A percentile compares a stretch with the other conserved stretches of the same genome.
These are phyloP conservation scores for Amanita rubescens DNA, from an alignment of 768 basidiomycete species.

Conservation along the genomic window DNA sequence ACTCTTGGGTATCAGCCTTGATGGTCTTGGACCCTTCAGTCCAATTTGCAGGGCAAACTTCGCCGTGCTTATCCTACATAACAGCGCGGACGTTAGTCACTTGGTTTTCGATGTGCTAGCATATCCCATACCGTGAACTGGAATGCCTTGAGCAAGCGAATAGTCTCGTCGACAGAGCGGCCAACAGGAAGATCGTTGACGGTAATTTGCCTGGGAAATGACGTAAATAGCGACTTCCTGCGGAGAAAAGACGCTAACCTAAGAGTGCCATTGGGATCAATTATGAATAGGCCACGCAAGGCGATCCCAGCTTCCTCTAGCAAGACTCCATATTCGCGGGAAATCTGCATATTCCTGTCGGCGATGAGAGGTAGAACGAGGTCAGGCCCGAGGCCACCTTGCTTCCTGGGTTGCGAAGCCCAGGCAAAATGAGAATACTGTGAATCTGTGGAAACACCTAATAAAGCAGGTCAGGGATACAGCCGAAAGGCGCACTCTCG, in stretches of 20 bases:
- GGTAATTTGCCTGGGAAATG: constrained; percentile 63
- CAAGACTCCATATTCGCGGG: constrained; percentile 82
- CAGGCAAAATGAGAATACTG: constrained; percentile 85
- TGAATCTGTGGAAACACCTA: constrained; percentile 84
- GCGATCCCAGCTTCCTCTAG: constrained; percentile 85
- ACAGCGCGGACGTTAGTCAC: not conserved
- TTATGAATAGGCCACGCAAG: constrained; percentile 80
- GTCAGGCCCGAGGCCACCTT: constrained; percentile 87
- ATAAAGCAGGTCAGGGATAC: not conserved
- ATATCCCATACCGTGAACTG: constrained; percentile 63
- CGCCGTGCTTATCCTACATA: constrained; percentile 73
- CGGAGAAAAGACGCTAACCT: constrained; percentile 33
- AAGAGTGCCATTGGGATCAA: constrained; percentile 76
- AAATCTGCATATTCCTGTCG: constrained; percentile 71
- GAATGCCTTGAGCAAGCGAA: constrained; percentile 90
- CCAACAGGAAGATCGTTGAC: constrained; percentile 92
- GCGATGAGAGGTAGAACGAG: constrained; percentile 79
- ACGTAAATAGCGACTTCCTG: not conserved
- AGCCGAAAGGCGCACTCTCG: not conserved
- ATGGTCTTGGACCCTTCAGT: constrained; percentile 74
- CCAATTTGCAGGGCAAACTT: constrained; percentile 94
- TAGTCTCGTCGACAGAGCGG: constrained; percentile 90
- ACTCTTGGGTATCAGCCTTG: constrained; percentile 67
- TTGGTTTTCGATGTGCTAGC: too few relatives aligned
- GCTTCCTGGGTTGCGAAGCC: constrained; percentile 72